Evolutionary conservation across 2,329 filamentous ascomycete species (phyloP), one percentile per base, ranked within the genome.

Genomic region (Trichoderma breve): DNA sequence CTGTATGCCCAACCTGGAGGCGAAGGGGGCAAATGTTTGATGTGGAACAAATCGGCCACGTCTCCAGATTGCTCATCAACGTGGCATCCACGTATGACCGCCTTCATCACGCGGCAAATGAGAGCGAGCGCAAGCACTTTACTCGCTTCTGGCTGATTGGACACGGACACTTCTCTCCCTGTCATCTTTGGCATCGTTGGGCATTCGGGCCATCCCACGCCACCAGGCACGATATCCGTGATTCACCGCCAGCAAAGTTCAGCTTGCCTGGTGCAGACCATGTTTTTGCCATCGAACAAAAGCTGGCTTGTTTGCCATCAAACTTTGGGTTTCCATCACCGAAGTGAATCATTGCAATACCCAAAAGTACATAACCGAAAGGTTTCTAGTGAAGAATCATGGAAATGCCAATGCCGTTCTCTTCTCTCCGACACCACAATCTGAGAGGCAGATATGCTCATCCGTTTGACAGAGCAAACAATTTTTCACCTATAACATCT

Each of bases 291-390:
- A 30, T 24, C 58, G 32, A 21, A 21, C 55, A 51, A 30, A 36
- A 36, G n/a, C 57, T 55, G 47, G 71, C 55, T 3, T 24, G 12
- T 47, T 51, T 55, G 36, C 28, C 43, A 18, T 47, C 30, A 21
- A 8, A 11, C 8, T 58, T 24, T 24, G 7, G 1, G 15, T 39
- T 30, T 39, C 15, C n/a, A n/a, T 63, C 32, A 26, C 26, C n/a
- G 18, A 57, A 21, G 55, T 72, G 71, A 72, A 72, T 72, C 71
- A 72, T 69, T 58, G 34, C 58, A 39, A 32, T 14, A 4, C 28
- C 28, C 4, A 69, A 18, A 58, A 26, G 57, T 72, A 72, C 64
- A 68, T 72, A 72, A 69, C 60, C 8, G n/a, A 55, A 28, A 24
- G 34, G 47, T 32, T 34, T 21, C 30, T 39, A 26, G 11, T 39